Percentiles rank a stretch among this genome's conserved stretches.
These are phyloP conservation scores for Lumnitzera racemosa DNA, from an alignment of 345 rosid species.

Conservation along the genomic window DNA sequence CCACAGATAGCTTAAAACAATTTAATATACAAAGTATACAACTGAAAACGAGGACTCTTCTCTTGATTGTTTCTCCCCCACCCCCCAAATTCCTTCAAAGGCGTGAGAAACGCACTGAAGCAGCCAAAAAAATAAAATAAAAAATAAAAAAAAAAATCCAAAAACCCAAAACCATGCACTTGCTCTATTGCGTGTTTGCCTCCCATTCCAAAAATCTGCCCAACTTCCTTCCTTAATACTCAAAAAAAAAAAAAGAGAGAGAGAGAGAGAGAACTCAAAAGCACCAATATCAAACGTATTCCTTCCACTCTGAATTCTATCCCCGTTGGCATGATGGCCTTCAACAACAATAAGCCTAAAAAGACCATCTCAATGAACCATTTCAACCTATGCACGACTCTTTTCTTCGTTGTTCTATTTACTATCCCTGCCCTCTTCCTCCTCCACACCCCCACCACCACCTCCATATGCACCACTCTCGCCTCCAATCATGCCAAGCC, in stretches of 20 bases:
- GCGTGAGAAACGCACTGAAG: constrained; percentile 41
- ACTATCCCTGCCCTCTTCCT: constrained; percentile 75
- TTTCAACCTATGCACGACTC: constrained; percentile 46
- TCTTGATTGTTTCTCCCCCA: background rate
- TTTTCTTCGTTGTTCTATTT: constrained; percentile 76
- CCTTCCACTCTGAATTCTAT: too few species aligned
- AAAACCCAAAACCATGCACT: background rate
- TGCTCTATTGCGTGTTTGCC: constrained; percentile 28
- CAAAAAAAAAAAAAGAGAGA: too few species aligned
- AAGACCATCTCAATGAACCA: constrained; percentile 22
- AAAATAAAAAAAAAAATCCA: background rate
- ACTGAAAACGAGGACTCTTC: background rate
- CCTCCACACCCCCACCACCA: constrained; percentile 39
- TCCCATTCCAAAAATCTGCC: background rate
- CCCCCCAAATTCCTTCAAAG: background rate
- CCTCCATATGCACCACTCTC: constrained; percentile 32
- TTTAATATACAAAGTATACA: background rate
- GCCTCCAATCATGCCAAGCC: constrained; percentile 7
- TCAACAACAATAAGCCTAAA: constrained; percentile 42
- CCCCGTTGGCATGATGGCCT: constrained; percentile 32
- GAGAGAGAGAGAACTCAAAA: background rate
- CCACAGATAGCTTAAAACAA: too few species aligned
- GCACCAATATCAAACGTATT: background rate
- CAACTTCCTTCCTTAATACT: constrained; percentile 13
- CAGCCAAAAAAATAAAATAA: too few species aligned